These are phyloP conservation scores for Pseudopyrenochaeta lycopersici DNA, from an alignment of 2,329 filamentous ascomycete species.

Conservation along the genomic window DNA sequence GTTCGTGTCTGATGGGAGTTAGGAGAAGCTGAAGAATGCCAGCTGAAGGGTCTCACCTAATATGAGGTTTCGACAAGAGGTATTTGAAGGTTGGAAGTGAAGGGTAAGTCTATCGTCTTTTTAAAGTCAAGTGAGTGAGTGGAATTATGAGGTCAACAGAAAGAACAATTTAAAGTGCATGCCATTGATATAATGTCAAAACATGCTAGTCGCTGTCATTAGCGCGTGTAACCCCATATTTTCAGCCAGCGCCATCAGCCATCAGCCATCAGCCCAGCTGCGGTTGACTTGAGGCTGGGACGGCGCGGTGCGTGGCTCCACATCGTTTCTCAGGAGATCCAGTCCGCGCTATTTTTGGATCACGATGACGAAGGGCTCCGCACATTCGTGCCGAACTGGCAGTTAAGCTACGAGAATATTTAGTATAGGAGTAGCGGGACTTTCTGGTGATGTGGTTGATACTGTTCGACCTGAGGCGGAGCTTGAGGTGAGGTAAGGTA, in stretches of 20 bases:
- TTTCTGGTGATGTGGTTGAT: neutral
- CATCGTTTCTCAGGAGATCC: constrained; percentile 26
- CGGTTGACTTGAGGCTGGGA: constrained; percentile 15
- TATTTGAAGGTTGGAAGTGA: neutral
- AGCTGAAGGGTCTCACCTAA: neutral
- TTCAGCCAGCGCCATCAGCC: neutral
- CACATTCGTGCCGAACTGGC: neutral
- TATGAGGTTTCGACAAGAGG: neutral
- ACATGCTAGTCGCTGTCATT: constrained; percentile 2
- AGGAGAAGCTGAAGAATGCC: neutral
- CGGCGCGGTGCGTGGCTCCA: constrained; percentile 20
- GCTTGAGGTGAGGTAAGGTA: neutral
- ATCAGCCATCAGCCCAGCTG: constrained; percentile 5
- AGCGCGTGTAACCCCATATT: constrained; percentile 1
- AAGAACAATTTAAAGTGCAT: neutral
- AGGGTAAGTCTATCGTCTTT: neutral
- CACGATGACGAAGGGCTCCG: constrained; percentile 11
- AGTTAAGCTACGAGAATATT: neutral
- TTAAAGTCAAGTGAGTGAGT: neutral
- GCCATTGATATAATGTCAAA: neutral
- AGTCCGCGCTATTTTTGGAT: constrained; percentile 23
- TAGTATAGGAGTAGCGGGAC: neutral
- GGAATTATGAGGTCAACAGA: neutral
- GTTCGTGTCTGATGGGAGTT: neutral
- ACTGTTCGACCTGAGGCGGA: neutral